phyloP scores from a whole-genome alignment of 202 grass and related monocot genomes.

The Cymbopogon flexuosus region DNA sequence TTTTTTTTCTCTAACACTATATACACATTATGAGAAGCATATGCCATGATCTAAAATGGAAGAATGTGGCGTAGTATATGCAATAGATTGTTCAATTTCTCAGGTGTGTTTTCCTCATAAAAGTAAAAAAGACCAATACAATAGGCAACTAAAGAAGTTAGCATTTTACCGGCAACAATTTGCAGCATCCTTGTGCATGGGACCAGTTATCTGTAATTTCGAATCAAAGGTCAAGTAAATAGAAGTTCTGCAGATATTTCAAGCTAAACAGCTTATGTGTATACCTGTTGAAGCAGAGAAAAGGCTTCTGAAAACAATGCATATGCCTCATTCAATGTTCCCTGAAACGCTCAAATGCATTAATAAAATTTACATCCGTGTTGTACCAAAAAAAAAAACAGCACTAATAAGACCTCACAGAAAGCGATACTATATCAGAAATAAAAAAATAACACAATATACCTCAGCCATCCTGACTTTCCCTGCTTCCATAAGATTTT shows the following conservation, averaged over 20 bases:
- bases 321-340: conserved; percentile 84
- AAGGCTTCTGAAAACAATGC: conserved; percentile 91
- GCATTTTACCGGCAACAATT: conserved; percentile 79
- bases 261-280: conserved; percentile 4
- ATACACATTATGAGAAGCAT: neutral
- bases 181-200: conserved; percentile 95
- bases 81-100: neutral
- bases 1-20: neutral
- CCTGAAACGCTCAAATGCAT: conserved; percentile 64
- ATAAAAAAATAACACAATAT: conserved; percentile 9
- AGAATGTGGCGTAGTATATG: neutral
- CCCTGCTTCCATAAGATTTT: conserved; percentile 91
- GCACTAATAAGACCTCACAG: neutral
- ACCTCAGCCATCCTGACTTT: conserved; percentile 89
- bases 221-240: conserved; percentile 30
- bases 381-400: neutral
- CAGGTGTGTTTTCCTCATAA: neutral
- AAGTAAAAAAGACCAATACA: neutral
- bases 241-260: conserved; percentile 15
- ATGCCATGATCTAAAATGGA: neutral
- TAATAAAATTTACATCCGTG: conserved; percentile 1
- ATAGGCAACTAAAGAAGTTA: conserved; percentile 3
- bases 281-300: conserved; percentile 95
- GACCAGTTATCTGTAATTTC: conserved; percentile 77
- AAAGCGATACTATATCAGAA: neutral